These are phyloP conservation scores for Aspergillus aculeatinus DNA, from an alignment of 2,329 filamentous ascomycete genomes.

Conservation along the genomic window DNA sequence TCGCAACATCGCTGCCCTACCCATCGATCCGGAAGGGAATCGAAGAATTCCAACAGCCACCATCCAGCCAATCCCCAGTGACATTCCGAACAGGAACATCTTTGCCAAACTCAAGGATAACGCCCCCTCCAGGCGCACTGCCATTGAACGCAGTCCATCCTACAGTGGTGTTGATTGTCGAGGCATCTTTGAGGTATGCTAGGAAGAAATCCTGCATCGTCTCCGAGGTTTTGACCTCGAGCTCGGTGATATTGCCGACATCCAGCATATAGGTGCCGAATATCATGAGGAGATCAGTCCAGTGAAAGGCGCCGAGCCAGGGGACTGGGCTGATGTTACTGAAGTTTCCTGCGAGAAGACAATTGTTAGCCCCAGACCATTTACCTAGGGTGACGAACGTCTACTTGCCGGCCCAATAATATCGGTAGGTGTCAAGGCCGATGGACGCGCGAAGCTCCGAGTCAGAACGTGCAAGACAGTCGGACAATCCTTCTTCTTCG, in stretches of 20 bases:
- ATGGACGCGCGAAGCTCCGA: constrained; percentile 6
- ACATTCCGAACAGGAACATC: not conserved
- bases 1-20: not conserved
- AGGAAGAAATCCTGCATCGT: constrained; percentile 27
- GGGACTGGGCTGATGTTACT: constrained; percentile 40
- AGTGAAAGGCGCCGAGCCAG: constrained; percentile 48
- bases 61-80: constrained; percentile 4
- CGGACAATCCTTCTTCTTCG: constrained; percentile 7
- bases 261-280: constrained; percentile 22
- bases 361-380: not conserved
- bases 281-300: constrained; percentile 25
- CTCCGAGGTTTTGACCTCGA: constrained; percentile 20
- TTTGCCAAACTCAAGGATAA: constrained; percentile 6
- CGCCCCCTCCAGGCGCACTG: constrained; percentile 20
- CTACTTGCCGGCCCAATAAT: constrained; percentile 40
- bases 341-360: constrained; percentile 29
- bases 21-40: constrained; percentile 25
- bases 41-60: constrained; percentile 5
- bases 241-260: constrained; percentile 9
- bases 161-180: constrained; percentile 4
- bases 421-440: constrained; percentile 38
- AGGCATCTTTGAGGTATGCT: constrained; percentile 23
- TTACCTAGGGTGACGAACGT: no score
- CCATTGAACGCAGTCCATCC: constrained; percentile 18
- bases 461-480: constrained; percentile 13